Evolutionary conservation across 345 rosid genomes (phyloP).

Genomic region (Combretum micranthum): DNA sequence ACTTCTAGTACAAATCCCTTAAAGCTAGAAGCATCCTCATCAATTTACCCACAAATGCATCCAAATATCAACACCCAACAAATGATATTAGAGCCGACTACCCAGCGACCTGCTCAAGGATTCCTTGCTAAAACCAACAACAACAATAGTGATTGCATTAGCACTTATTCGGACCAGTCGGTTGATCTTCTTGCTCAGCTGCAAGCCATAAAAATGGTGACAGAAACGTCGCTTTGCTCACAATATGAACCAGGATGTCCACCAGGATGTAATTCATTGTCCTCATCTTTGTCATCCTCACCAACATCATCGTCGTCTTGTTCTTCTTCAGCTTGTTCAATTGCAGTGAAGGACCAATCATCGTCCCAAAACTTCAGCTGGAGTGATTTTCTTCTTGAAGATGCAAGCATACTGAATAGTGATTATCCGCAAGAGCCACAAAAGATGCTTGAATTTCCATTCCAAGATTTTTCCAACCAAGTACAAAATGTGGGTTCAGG

Average conservation of each 20-base stretch:
- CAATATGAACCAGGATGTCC: slow-evolving; percentile 12
- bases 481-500: slow-evolving; percentile 9
- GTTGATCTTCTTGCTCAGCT: slow-evolving; percentile 64
- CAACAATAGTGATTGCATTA: slow-evolving; percentile 6
- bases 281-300: slow-evolving; percentile 23
- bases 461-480: slow-evolving; percentile 13
- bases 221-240: slow-evolving; percentile 37
- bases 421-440: slow-evolving; percentile 22
- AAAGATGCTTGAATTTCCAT: slow-evolving; percentile 15
- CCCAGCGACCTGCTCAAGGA: too few species aligned
- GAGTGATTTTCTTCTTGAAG: slow-evolving; percentile 82
- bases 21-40: not conserved
- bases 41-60: slow-evolving; percentile 8
- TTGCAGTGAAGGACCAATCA: slow-evolving; percentile 37
- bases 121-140: not conserved
- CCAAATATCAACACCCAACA: slow-evolving; percentile 1
- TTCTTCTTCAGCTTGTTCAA: slow-evolving; percentile 47
- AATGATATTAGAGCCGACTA: not conserved
- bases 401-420: slow-evolving; percentile 20
- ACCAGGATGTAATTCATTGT: slow-evolving; percentile 15
- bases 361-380: slow-evolving; percentile 40
- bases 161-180: slow-evolving; percentile 17
- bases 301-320: slow-evolving; percentile 25
- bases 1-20: not conserved
- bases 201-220: slow-evolving; percentile 64